Evolutionary conservation across 306 rosid species (phyloP).

Genomic region (Cyamopsis tetragonoloba): DNA sequence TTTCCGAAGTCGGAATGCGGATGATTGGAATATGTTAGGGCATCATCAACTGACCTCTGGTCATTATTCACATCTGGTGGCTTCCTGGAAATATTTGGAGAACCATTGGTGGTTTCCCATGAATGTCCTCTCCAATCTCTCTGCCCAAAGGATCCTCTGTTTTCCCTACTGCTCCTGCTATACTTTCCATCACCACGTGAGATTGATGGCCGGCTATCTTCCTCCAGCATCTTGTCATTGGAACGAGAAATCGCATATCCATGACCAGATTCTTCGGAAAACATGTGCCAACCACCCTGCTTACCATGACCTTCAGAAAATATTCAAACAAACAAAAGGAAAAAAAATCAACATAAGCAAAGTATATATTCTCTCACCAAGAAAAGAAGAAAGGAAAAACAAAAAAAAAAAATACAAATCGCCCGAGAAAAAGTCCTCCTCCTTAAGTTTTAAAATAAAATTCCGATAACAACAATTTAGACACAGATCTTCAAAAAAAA

Average conservation of each 20-base stretch:
- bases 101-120: conserved; percentile 55
- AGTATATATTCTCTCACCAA: conserved; percentile 26
- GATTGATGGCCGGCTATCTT: conserved; percentile 52
- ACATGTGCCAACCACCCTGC: conserved; percentile 91
- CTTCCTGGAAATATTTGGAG: conserved; percentile 50
- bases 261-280: conserved; percentile 76
- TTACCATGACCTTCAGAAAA: conserved; percentile 90
- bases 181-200: conserved; percentile 75
- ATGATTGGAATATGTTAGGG: conserved; percentile 45
- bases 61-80: conserved; percentile 47
- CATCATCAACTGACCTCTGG: conserved; percentile 57
- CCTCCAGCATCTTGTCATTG: conserved; percentile 66
- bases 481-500: conserved; percentile 41
- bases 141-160: conserved; percentile 59
- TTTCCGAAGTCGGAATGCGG: conserved; percentile 56
- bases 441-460: neutral
- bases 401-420: neutral
- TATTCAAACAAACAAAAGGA: conserved; percentile 26
- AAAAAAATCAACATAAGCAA: conserved; percentile 49
- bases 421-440: neutral
- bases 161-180: conserved; percentile 64
- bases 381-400: neutral
- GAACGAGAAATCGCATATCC: conserved; percentile 74
- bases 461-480: neutral
- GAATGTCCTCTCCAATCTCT: conserved; percentile 73